Conservation (phyloP, 1,139 yeast genomes). For the Blastobotrys ciferrii region DNA sequence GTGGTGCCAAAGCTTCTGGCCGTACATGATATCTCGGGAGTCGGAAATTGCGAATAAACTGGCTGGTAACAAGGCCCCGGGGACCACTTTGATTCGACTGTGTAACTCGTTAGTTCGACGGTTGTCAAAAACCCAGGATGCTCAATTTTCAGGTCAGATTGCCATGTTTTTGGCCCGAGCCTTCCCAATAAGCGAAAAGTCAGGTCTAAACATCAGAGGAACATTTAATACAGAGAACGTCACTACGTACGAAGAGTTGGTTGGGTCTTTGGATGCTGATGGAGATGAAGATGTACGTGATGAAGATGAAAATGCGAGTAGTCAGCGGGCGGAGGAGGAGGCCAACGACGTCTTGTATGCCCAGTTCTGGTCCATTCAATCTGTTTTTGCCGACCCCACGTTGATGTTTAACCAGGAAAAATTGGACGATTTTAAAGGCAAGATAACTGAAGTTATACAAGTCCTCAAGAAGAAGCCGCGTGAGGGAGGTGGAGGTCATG, state of each 20-base stretch:
- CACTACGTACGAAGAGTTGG: conserved; percentile 30
- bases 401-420: conserved; percentile 21
- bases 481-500: background rate
- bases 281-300: conserved; percentile 16
- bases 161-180: conserved; percentile 40
- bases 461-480: conserved; percentile 13
- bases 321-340: background rate
- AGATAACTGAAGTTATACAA: conserved; percentile 19
- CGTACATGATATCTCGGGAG: conserved; percentile 36
- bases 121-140: conserved; percentile 38
- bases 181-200: conserved; percentile 40
- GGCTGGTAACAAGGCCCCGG: conserved; percentile 37
- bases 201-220: conserved; percentile 41
- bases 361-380: conserved; percentile 34
- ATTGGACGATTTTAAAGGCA: conserved; percentile 23
- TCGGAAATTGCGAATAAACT: conserved; percentile 29
- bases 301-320: background rate
- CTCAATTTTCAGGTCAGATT: conserved; percentile 40
- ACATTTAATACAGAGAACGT: conserved; percentile 38
- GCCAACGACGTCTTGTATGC: conserved; percentile 20
- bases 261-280: conserved; percentile 16
- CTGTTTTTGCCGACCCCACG: conserved; percentile 31
- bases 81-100: conserved; percentile 39
- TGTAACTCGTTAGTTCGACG: conserved; percentile 40
- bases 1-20: conserved; percentile 40